Evolutionary conservation across 1,284 basidiomycete species (phyloP), one percentile per base, ranked within the genome.

Genomic region (Tilletia horrida): DNA sequence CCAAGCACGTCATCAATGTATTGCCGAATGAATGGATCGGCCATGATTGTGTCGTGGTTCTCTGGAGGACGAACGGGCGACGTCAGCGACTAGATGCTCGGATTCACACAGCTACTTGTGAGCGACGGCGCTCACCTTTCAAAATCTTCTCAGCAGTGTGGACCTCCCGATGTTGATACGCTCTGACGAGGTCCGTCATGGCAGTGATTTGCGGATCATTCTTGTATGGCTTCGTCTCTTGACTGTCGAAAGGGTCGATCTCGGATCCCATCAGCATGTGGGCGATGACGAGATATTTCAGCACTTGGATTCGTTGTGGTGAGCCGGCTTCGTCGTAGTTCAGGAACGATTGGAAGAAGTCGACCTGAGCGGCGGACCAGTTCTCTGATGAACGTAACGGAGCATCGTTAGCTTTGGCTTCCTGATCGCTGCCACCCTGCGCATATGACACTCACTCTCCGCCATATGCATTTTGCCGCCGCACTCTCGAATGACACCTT

Each of bases 401-500:
- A 11, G 35, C 8, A 29, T 29, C 63, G 16, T 66, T 31, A 61
- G 50, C 52, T 23, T 45, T 50, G 23, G n/a, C n/a, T n/a, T n/a
- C n/a, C n/a, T n/a, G n/a, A n/a, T n/a, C n/a, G n/a, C n/a, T n/a
- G n/a, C n/a, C n/a, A n/a, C n/a, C n/a, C n/a, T n/a, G n/a, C n/a
- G n/a, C n/a, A n/a, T n/a, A n/a, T n/a, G n/a, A 13, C 3, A 85
- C 89, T 76, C 82, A 91, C 94, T 91, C 85, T 98, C 96, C 67
- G 92, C 92, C 96, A 99, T 98, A 92, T 96, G 97, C 96, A 99
- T 99, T 84, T 98, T 99, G 8, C 96, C 96, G 14, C 96, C 96
- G 74, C 95, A 97, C 83, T 99, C 96, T 79, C 94, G 92, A 83
- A 99, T 98, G 65, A 97, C 91, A 64, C 95, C 96, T 90, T 97